Evolutionary conservation across 352 stramenopile genomes (phyloP).

Genomic region (Phytophthora uliginosa): DNA sequence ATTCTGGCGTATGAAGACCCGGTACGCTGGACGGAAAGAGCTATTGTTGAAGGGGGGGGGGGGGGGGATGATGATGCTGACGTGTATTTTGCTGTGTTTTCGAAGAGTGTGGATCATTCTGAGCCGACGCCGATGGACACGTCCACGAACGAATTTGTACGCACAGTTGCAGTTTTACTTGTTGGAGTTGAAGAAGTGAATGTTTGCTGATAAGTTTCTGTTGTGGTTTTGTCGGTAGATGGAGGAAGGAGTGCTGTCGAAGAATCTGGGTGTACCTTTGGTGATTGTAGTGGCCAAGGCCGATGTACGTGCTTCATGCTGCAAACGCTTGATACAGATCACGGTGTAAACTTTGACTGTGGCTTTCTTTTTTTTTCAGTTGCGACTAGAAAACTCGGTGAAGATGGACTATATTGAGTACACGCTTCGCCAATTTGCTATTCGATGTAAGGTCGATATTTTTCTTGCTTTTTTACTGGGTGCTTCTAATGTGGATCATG

Average conservation of each 20-base stretch:
- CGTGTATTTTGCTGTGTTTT: slow-evolving; percentile 4
- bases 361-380: slow-evolving; percentile 32
- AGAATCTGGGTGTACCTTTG: slow-evolving; percentile 83
- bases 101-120: slow-evolving; percentile 68
- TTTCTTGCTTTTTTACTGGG: neutral
- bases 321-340: neutral
- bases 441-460: slow-evolving; percentile 63
- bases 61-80: slow-evolving; percentile 15
- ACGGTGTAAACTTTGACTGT: neutral
- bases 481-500: slow-evolving; percentile 19
- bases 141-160: slow-evolving; percentile 76
- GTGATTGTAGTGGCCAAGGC: slow-evolving; percentile 82
- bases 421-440: slow-evolving; percentile 79
- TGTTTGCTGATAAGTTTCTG: neutral
- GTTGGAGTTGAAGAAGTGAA: neutral
- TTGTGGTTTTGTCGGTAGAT: slow-evolving; percentile 45
- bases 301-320: slow-evolving; percentile 55
- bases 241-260: slow-evolving; percentile 81
- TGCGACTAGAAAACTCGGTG: slow-evolving; percentile 81
- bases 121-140: slow-evolving; percentile 62
- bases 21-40: slow-evolving; percentile 32
- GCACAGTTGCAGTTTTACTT: slow-evolving; percentile 17
- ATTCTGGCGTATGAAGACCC: slow-evolving; percentile 84
- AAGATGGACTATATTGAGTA: slow-evolving; percentile 92
- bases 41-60: neutral